Percentiles rank a stretch among this genome's conserved stretches.
Conservation (phyloP, 345 rosid species). For the Salix dunnii region DNA sequence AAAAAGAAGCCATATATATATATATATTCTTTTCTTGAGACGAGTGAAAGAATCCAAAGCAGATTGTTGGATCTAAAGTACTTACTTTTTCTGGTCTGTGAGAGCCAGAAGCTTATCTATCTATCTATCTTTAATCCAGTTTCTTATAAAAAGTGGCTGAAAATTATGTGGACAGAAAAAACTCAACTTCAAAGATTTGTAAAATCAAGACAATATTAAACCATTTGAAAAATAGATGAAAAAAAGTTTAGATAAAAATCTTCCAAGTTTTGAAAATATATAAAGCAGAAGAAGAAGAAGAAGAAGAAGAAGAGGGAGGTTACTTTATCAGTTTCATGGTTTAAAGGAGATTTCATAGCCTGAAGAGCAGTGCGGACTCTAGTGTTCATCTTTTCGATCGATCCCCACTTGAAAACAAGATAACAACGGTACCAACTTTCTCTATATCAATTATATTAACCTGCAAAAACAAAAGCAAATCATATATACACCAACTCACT, state of each 20-base stretch:
- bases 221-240: neutral
- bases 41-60: conserved; percentile 46
- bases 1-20: conserved; percentile 26
- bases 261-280: conserved; percentile 5
- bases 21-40: conserved; percentile 46
- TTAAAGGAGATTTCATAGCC: conserved; percentile 64
- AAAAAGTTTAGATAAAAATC: neutral
- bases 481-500: neutral
- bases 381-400: conserved; percentile 52
- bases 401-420: conserved; percentile 26
- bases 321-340: conserved; percentile 46
- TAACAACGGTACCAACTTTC: conserved; percentile 16
- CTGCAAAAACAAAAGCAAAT: conserved; percentile 23
- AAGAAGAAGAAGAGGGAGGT: conserved; percentile 21
- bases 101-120: conserved; percentile 3
- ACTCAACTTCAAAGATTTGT: neutral
- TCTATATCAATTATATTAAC: conserved; percentile 11
- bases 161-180: neutral
- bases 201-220: neutral
- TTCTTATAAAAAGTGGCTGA: conserved; percentile 11
- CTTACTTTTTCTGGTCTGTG: conserved; percentile 20
- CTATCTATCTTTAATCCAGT: conserved; percentile 15
- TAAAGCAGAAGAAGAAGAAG: neutral
- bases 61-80: conserved; percentile 53
- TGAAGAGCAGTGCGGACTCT: conserved; percentile 65